Base-by-base conservation (phyloP, 805 yeast genomes). In the Blastobotrys americana region DNA sequence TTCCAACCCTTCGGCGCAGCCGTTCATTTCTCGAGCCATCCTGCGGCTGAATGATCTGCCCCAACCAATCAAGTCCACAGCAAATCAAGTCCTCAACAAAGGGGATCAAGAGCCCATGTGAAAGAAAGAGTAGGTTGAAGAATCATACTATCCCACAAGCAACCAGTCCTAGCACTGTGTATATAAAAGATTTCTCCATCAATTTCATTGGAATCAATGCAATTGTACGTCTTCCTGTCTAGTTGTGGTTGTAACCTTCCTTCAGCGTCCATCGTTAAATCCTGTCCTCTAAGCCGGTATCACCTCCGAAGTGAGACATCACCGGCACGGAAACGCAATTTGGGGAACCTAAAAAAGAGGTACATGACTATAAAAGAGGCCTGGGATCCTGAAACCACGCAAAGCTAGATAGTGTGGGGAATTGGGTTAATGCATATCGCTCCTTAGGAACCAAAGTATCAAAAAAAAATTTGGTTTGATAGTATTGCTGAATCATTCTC, bases 341-440 rank as follows among this genome's bases (percentile, higher is more conserved):
- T 25, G 31, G 13, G 31, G 31, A 25, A 25, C 31, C 31, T 25
- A 25, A 25, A 25, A 25, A 8, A 13, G 31, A n/a, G n/a, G n/a
- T n/a, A n/a, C n/a, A 8, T 25, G 31, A 25, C 10, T 25, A 25
- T 25, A 25, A 25, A 25, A 25, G 31, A 25, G 31, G 33, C 4
- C 42, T 41, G 34, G 34, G 34, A 22, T 27, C n/a, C 33, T 27
- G 10, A 10, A 27, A 27, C 33, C 33, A 10, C n/a, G 33, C 33
- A 27, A 10, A 27, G n/a, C n/a, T n/a, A n/a, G n/a, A n/a, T n/a
- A n/a, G n/a, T n/a, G n/a, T n/a, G n/a, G n/a, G n/a, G n/a, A n/a
- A n/a, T n/a, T n/a, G n/a, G n/a, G n/a, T n/a, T n/a, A n/a, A n/a
- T n/a, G n/a, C n/a, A n/a, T n/a, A n/a, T n/a, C n/a, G n/a, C n/a